A percentile compares a stretch with the other conserved stretches of the same genome.
These are phyloP conservation scores for Avena sativa DNA, from an alignment of 176 grass and related monocot species.

Conservation along the genomic window DNA sequence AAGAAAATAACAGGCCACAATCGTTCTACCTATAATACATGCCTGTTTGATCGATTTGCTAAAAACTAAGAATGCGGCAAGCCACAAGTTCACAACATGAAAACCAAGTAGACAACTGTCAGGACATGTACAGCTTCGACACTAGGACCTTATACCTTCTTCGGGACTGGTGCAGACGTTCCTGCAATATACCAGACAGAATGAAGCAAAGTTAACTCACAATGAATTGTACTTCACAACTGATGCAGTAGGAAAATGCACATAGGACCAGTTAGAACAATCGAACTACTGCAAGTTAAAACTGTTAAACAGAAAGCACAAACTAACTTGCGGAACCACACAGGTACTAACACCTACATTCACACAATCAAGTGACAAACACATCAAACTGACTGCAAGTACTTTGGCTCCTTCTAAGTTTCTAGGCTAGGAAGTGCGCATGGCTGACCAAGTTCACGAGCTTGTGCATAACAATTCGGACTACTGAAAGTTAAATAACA, in stretches of 20 bases:
- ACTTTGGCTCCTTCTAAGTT: neutral
- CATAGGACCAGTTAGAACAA: neutral
- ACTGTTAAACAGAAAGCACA: neutral
- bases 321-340: neutral
- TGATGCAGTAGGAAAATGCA: neutral
- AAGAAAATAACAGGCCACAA: neutral
- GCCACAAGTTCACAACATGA: neutral
- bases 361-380: slow-evolving; percentile 1
- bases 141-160: slow-evolving; percentile 51
- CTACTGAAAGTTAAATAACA: neutral
- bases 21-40: neutral
- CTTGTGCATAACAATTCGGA: neutral
- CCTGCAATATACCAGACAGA: slow-evolving; percentile 47
- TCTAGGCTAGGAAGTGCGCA: neutral
- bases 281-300: neutral
- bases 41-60: neutral
- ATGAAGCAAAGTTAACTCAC: slow-evolving; percentile 29
- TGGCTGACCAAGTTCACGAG: neutral
- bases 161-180: slow-evolving; percentile 12
- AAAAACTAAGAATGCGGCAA: slow-evolving; percentile 1
- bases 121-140: neutral
- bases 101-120: neutral
- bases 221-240: slow-evolving; percentile 17
- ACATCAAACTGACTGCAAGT: neutral
- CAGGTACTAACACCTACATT: neutral